Percentiles rank a stretch among this genome's conserved stretches.
phyloP scores from a whole-genome alignment of 257 asterid species.

The Gardenia jasminoides region DNA sequence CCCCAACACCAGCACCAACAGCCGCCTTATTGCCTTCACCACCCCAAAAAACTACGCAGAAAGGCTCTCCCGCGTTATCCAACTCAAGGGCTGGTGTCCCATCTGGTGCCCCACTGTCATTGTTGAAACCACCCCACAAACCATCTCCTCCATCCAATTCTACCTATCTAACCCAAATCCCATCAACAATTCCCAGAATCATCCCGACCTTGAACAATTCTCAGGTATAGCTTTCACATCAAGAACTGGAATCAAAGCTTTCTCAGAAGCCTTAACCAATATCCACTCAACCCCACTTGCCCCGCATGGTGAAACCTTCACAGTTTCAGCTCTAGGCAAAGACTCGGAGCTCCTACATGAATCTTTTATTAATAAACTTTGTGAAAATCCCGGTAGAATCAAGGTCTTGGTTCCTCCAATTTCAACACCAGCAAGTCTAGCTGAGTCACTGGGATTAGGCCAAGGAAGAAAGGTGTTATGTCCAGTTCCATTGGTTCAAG shows the following conservation, averaged over 20 bases:
- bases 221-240: slow-evolving; percentile 83
- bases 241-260: slow-evolving; percentile 65
- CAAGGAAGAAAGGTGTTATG: slow-evolving; percentile 54
- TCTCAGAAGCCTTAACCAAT: slow-evolving; percentile 42
- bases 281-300: slow-evolving; percentile 31
- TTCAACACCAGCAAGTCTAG: slow-evolving; percentile 68
- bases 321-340: slow-evolving; percentile 60
- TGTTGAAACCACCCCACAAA: slow-evolving; percentile 58
- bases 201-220: slow-evolving; percentile 45
- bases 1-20: slow-evolving; percentile 29
- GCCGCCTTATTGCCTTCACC: slow-evolving; percentile 57
- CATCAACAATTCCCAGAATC: slow-evolving; percentile 9
- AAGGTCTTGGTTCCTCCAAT: slow-evolving; percentile 56
- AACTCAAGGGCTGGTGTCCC: slow-evolving; percentile 54
- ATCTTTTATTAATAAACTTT: slow-evolving; percentile 39
- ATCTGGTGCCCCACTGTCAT: slow-evolving; percentile 66
- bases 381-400: slow-evolving; percentile 48
- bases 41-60: slow-evolving; percentile 70
- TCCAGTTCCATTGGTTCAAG: slow-evolving; percentile 70
- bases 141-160: slow-evolving; percentile 46
- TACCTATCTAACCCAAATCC: slow-evolving; percentile 25
- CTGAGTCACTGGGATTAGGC: slow-evolving; percentile 58
- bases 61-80: slow-evolving; percentile 49
- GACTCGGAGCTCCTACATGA: slow-evolving; percentile 62
- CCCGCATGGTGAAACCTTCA: slow-evolving; percentile 47